Conservation (phyloP, 768 basidiomycete genomes). For the Tulasnella sp. region DNA sequence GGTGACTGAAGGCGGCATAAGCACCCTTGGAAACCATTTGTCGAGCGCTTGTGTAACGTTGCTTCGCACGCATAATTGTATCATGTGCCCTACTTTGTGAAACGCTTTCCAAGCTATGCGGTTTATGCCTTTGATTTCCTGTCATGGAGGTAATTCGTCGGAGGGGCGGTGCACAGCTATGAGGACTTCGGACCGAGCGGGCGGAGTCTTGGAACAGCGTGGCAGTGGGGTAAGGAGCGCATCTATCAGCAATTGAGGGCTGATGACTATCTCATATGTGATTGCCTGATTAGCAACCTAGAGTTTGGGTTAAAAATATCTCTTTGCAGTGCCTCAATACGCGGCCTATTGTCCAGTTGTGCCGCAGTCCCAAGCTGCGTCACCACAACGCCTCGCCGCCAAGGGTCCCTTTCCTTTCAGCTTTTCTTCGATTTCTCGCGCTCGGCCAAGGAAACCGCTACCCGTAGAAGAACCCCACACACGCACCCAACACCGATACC, state of each 20-base stretch:
- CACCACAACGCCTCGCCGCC: neutral
- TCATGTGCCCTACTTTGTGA: neutral
- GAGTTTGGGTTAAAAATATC: neutral
- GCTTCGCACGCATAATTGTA: neutral
- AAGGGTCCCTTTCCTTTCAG: slow-evolving; percentile 5
- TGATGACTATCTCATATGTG: neutral
- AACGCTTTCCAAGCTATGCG: neutral
- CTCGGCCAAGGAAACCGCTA: neutral
- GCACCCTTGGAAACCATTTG: slow-evolving; percentile 2
- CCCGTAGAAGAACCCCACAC: neutral
- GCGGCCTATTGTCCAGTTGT: neutral
- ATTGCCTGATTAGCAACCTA: neutral
- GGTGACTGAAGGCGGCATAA: slow-evolving; percentile 7
- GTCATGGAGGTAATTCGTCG: neutral
- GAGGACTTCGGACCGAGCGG: neutral
- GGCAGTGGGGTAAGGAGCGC: neutral
- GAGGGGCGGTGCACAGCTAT: neutral
- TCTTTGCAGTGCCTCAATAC: neutral
- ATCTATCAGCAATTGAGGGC: neutral
- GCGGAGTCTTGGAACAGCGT: neutral
- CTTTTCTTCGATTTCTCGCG: slow-evolving; percentile 11
- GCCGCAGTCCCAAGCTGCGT: neutral
- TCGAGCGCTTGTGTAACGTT: neutral
- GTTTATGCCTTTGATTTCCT: neutral
- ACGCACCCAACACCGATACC: neutral